Evolutionary conservation across 768 basidiomycete species (phyloP).

Genomic region (Termitomyces bulborhizus): DNA sequence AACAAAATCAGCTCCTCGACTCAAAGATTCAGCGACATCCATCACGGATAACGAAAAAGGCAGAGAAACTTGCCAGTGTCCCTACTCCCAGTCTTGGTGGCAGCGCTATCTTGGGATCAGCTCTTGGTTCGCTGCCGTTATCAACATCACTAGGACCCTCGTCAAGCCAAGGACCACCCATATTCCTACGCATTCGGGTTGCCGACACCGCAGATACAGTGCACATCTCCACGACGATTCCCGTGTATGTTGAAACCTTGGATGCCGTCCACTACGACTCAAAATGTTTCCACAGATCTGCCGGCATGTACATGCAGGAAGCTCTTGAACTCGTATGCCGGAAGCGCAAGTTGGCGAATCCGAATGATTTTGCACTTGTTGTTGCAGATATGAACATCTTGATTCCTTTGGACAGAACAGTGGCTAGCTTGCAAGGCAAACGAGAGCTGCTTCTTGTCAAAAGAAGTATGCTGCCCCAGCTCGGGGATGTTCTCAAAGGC

Average conservation of each 20-base stretch:
- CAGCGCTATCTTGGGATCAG: slow-evolving; percentile 42
- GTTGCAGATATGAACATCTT: slow-evolving; percentile 64
- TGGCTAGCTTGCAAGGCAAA: slow-evolving; percentile 90
- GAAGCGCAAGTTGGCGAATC: slow-evolving; percentile 57
- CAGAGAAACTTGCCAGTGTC: slow-evolving; percentile 36
- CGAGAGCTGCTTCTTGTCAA: slow-evolving; percentile 78
- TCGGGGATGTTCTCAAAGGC: slow-evolving; percentile 64
- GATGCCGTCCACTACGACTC: not conserved
- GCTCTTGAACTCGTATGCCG: slow-evolving; percentile 81
- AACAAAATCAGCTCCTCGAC: slow-evolving; percentile 79
- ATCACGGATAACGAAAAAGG: slow-evolving; percentile 63
- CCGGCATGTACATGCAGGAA: slow-evolving; percentile 97
- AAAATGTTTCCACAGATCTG: slow-evolving; percentile 42
- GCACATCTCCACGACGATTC: slow-evolving; percentile 85
- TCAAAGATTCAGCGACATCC: slow-evolving; percentile 77
- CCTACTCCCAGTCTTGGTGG: slow-evolving; percentile 34
- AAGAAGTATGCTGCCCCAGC: slow-evolving; percentile 64
- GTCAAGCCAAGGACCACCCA: slow-evolving; percentile 70
- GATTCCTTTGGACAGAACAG: slow-evolving; percentile 90
- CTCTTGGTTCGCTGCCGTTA: slow-evolving; percentile 40
- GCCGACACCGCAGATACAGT: slow-evolving; percentile 77
- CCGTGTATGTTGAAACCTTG: slow-evolving; percentile 55
- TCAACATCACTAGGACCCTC: slow-evolving; percentile 68
- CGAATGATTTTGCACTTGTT: slow-evolving; percentile 81
- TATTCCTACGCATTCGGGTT: slow-evolving; percentile 78